These are phyloP conservation scores for Oldenlandia corymbosa DNA, from an alignment of 257 asterid species.

Conservation along the genomic window DNA sequence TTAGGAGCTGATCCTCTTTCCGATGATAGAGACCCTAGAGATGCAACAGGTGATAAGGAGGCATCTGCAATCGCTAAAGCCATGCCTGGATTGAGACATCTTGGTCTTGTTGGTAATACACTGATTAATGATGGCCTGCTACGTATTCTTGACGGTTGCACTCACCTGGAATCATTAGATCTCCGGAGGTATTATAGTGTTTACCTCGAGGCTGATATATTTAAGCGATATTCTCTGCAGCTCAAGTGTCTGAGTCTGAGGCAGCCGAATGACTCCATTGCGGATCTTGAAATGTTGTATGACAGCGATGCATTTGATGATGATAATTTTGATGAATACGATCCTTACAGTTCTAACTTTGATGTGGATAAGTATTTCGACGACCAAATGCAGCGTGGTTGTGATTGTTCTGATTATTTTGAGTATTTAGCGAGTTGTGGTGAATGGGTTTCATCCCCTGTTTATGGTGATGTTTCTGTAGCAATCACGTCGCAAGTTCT, in stretches of 20 bases:
- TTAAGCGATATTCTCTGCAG: constrained; percentile 29
- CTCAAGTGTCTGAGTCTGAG: constrained; percentile 29
- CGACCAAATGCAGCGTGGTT: too few relatives aligned
- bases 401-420: too few relatives aligned
- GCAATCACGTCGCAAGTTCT: too few relatives aligned
- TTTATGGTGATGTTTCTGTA: too few relatives aligned
- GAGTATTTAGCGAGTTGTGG: too few relatives aligned
- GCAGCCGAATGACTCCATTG: constrained; percentile 25
- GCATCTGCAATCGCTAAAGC: constrained; percentile 36
- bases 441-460: too few relatives aligned
- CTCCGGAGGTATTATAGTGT: constrained; percentile 30
- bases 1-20: too few relatives aligned
- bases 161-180: constrained; percentile 48
- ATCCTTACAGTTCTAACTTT: too few relatives aligned
- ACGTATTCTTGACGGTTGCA: constrained; percentile 46
- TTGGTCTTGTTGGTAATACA: constrained; percentile 26
- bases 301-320: too few relatives aligned
- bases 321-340: too few relatives aligned
- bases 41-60: constrained; percentile 6
- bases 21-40: too few relatives aligned
- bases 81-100: constrained; percentile 42
- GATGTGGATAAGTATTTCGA: too few relatives aligned
- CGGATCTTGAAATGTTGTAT: constrained; percentile 11
- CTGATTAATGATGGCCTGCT: constrained; percentile 28
- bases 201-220: constrained; percentile 28